These are phyloP conservation scores for Colletotrichum scovillei DNA, from an alignment of 2,329 filamentous ascomycete species.

Conservation along the genomic window DNA sequence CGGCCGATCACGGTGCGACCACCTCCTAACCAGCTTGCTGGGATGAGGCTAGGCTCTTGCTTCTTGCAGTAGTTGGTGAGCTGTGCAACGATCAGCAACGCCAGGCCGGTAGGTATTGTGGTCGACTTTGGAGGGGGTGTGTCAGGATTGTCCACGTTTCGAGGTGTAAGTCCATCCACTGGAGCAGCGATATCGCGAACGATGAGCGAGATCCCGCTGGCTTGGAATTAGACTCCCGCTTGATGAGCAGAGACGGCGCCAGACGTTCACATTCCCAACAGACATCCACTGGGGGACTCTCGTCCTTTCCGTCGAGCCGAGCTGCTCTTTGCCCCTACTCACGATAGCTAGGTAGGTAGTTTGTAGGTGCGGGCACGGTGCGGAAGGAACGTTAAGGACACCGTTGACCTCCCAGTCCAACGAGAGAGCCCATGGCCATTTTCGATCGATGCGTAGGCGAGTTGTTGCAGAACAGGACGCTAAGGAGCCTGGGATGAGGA, in stretches of 20 bases:
- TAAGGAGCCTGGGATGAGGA: conserved; percentile 11
- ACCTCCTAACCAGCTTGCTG: conserved; percentile 21
- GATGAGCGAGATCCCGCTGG: background rate
- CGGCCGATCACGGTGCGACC: conserved; percentile 16
- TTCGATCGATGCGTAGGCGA: conserved; percentile 13
- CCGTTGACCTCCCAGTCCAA: background rate
- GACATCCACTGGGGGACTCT: background rate
- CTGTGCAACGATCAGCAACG: background rate
- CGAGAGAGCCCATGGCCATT: background rate
- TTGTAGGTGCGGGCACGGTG: background rate
- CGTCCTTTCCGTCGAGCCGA: background rate
- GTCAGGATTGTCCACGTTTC: conserved; percentile 11
- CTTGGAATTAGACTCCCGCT: background rate
- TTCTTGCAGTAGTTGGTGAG: conserved; percentile 6
- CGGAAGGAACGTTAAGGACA: background rate
- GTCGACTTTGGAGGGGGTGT: background rate
- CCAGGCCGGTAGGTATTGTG: background rate
- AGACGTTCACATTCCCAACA: background rate
- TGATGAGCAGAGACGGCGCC: background rate
- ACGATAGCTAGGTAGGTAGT: background rate
- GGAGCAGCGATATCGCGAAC: background rate
- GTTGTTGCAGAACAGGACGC: conserved; percentile 35
- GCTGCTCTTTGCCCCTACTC: background rate
- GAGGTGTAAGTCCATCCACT: background rate
- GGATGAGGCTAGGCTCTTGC: conserved; percentile 13